These are phyloP conservation scores for Gracilariopsis chorda DNA, from an alignment of 23 red algal genomes.

Conservation along the genomic window DNA sequence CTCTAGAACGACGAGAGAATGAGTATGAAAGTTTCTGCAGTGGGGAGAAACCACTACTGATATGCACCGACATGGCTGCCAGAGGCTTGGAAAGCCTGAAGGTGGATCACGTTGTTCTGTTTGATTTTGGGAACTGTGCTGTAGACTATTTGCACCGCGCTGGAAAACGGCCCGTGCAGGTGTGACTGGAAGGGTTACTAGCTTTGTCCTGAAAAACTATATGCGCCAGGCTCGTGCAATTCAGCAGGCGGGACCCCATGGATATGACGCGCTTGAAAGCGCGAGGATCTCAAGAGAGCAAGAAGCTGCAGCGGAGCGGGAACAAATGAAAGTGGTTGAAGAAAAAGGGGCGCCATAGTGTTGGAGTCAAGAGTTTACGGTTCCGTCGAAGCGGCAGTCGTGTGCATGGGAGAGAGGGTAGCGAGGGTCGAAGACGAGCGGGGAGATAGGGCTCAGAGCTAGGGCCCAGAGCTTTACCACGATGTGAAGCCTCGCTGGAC, in stretches of 20 bases:
- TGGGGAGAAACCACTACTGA: slow-evolving; percentile 35
- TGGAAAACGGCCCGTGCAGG: slow-evolving; percentile 75
- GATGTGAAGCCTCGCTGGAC: background rate
- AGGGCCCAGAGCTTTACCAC: too few species aligned
- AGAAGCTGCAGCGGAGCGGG: background rate
- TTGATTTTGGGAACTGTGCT: slow-evolving; percentile 67
- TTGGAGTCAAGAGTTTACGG: background rate
- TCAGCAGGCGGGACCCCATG: background rate
- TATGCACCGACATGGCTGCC: slow-evolving; percentile 75
- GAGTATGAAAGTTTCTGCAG: slow-evolving; percentile 43
- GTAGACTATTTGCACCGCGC: slow-evolving; percentile 87
- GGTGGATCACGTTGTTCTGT: slow-evolving; percentile 72
- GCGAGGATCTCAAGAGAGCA: background rate
- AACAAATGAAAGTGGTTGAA: background rate
- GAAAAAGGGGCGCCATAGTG: background rate
- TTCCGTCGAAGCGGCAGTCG: background rate
- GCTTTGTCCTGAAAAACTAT: slow-evolving; percentile 67
- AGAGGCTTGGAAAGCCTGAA: slow-evolving; percentile 65
- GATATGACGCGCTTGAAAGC: slow-evolving; percentile 10
- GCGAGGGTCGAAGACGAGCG: background rate
- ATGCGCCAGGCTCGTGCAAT: slow-evolving; percentile 38
- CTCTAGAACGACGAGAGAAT: slow-evolving; percentile 26
- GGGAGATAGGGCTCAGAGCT: background rate
- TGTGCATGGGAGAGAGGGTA: background rate
- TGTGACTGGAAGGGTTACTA: slow-evolving; percentile 55